Evolutionary conservation across 495 filamentous ascomycete genomes (phyloP).

Genomic region (Annulohypoxylon bovei): DNA sequence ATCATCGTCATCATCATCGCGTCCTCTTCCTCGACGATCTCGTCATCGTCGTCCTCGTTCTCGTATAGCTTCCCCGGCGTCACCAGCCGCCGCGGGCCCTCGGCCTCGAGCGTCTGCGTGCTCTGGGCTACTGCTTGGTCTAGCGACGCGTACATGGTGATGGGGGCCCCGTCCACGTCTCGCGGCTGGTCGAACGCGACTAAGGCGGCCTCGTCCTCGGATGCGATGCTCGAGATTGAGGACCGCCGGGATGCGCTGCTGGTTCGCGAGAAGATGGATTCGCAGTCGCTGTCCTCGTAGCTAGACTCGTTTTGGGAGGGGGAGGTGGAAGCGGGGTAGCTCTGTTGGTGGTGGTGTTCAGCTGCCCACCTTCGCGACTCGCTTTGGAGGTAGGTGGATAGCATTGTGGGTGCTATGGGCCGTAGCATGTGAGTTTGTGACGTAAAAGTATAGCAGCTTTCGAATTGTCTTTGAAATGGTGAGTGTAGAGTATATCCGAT

Average conservation of each 20-base stretch:
- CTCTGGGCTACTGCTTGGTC: constrained; percentile 45
- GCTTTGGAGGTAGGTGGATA: constrained; percentile 31
- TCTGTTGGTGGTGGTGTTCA: constrained; percentile 27
- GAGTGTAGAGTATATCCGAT: neutral
- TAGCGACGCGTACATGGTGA: constrained; percentile 44
- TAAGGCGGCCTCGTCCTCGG: constrained; percentile 28
- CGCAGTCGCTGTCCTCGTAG: constrained; percentile 25
- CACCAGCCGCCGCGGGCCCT: constrained; percentile 38
- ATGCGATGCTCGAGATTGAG: constrained; percentile 42
- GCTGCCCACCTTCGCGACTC: constrained; percentile 39
- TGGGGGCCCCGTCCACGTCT: constrained; percentile 42
- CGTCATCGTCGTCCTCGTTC: constrained; percentile 50
- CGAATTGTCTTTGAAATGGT: constrained; percentile 17
- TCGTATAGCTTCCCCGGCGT: constrained; percentile 49
- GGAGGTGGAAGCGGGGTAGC: constrained; percentile 36
- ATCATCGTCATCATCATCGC: constrained; percentile 12
- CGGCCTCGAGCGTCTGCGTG: constrained; percentile 24
- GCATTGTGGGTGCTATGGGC: constrained; percentile 13
- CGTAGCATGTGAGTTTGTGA: constrained; percentile 10
- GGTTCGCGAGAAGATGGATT: constrained; percentile 33
- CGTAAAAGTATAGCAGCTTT: constrained; percentile 14
- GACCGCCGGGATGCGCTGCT: constrained; percentile 36
- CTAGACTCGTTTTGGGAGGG: constrained; percentile 10
- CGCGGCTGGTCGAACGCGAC: constrained; percentile 35
- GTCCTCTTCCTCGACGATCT: constrained; percentile 44